Percentiles rank a stretch among this genome's conserved stretches.
phyloP scores from a whole-genome alignment of 306 rosid species.

The Arachis hypogaea region DNA sequence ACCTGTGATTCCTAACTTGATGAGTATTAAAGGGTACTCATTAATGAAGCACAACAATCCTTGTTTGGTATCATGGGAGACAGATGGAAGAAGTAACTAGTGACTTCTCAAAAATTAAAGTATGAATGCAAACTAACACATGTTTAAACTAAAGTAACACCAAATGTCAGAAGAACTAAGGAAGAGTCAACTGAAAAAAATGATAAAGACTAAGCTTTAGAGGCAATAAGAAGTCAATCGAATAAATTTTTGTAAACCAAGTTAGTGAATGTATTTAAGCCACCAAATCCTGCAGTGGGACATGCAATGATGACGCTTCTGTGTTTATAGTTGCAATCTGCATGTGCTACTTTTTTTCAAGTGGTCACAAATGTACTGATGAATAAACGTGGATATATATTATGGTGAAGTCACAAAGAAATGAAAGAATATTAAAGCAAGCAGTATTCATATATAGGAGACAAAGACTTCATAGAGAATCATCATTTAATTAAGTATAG shows the following conservation, averaged over 20 bases:
- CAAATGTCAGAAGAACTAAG: constrained; percentile 20
- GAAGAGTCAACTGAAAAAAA: constrained; percentile 22
- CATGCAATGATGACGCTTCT: constrained; percentile 14
- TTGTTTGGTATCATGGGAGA: constrained; percentile 8
- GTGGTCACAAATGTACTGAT: not conserved
- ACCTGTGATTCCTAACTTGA: too few species aligned
- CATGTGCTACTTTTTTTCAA: not conserved
- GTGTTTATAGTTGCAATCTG: not conserved
- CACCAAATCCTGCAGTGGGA: not conserved
- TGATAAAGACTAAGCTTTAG: constrained; percentile 16
- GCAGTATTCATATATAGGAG: not conserved
- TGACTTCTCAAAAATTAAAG: constrained; percentile 16
- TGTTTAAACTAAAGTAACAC: constrained; percentile 3
- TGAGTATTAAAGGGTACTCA: too few species aligned
- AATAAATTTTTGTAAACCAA: constrained; percentile 6
- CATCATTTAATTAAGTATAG: not conserved
- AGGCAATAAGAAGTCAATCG: constrained; percentile 2
- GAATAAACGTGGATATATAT: not conserved
- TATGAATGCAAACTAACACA: not conserved
- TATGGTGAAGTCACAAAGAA: not conserved
- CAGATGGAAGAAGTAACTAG: constrained; percentile 11
- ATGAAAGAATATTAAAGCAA: not conserved
- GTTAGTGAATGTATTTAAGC: constrained; percentile 19
- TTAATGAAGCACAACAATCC: not conserved
- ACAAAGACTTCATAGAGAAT: not conserved